Conservation (phyloP, 2,329 filamentous ascomycete species). For the Phialophora expanda region DNA sequence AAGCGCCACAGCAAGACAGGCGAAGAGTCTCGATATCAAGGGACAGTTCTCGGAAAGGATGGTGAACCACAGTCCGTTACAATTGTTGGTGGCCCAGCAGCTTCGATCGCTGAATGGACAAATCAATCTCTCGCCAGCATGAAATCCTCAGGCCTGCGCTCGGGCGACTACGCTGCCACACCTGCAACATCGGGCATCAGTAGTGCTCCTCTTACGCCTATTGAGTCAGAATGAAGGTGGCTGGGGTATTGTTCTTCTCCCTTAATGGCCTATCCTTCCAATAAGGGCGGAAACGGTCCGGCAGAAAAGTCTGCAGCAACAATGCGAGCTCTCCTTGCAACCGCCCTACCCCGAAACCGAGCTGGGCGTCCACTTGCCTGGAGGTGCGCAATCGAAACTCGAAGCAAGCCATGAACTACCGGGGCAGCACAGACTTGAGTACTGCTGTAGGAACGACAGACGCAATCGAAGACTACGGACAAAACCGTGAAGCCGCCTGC, state of each 20-base stretch:
- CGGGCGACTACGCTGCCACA: constrained; percentile 23
- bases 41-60: constrained; percentile 78
- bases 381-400: neutral
- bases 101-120: constrained; percentile 70
- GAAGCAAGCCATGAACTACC: neutral
- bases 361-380: neutral
- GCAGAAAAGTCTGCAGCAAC: neutral
- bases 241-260: neutral
- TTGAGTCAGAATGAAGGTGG: constrained; percentile 24
- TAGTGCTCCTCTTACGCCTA: constrained; percentile 33
- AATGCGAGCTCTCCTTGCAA: neutral
- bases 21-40: constrained; percentile 83
- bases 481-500: neutral
- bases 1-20: constrained; percentile 91
- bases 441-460: neutral
- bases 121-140: constrained; percentile 19
- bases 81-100: constrained; percentile 76
- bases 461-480: neutral
- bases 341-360: neutral
- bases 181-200: constrained; percentile 37
- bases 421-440: neutral
- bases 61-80: constrained; percentile 73
- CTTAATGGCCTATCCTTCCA: neutral
- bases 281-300: neutral
- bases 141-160: constrained; percentile 1